A percentile compares a stretch with the other conserved stretches of the same genome.
Conservation (phyloP, 148 eudicot species). For the Amaranthus hypochondriacus region DNA sequence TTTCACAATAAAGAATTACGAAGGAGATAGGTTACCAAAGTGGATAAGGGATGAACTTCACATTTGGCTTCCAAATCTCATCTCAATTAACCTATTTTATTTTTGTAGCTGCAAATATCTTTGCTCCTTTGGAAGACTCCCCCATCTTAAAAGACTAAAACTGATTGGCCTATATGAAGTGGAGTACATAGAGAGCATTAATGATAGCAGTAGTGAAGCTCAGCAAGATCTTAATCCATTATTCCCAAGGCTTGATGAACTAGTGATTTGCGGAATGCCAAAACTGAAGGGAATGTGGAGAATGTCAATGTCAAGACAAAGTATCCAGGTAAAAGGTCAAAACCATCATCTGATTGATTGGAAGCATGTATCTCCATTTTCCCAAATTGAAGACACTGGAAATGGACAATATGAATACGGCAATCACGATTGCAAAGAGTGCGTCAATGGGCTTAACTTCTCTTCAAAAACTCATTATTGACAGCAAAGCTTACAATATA, state of each 20-base stretch:
- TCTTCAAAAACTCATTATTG: no score
- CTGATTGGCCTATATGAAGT: background rate
- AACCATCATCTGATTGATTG: background rate
- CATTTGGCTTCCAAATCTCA: background rate
- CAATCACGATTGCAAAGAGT: background rate
- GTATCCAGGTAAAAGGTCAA: background rate
- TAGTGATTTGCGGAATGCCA: background rate
- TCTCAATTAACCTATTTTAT: background rate
- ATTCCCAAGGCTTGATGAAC: background rate
- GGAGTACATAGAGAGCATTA: slow-evolving; percentile 13
- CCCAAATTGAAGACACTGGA: background rate
- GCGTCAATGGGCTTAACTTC: background rate
- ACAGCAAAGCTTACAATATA: no score
- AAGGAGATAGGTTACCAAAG: slow-evolving; percentile 11
- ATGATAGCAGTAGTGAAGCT: background rate
- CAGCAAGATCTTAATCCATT: background rate
- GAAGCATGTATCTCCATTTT: background rate
- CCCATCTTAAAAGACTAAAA: background rate
- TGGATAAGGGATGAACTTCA: slow-evolving; percentile 12
- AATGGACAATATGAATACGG: background rate
- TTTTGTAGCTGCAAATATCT: background rate
- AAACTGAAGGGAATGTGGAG: slow-evolving; percentile 8
- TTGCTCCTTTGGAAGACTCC: slow-evolving; percentile 18
- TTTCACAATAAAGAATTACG: background rate
- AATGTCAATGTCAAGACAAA: background rate